These are phyloP conservation scores for Leccinum imitatum DNA, from an alignment of 768 basidiomycete species.

Conservation along the genomic window DNA sequence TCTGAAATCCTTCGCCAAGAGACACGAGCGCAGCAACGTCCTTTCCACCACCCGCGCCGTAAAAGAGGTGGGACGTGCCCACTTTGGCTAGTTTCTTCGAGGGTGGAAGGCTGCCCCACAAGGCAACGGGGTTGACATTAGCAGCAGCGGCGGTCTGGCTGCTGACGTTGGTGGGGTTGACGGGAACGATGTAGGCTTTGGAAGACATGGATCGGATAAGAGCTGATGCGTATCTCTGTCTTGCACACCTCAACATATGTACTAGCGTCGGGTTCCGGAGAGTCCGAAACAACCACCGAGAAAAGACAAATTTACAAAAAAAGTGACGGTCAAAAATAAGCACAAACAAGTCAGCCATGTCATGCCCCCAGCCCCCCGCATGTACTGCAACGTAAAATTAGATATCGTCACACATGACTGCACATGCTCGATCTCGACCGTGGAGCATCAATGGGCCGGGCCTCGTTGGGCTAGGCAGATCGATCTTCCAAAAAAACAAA, in stretches of 20 bases:
- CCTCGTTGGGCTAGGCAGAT: no score
- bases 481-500: no score
- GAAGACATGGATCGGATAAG: conserved; percentile 46
- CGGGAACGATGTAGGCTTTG: conserved; percentile 56
- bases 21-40: conserved; percentile 55
- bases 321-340: neutral
- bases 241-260: conserved; percentile 17
- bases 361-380: neutral
- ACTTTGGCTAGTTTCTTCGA: conserved; percentile 54
- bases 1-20: conserved; percentile 53
- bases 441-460: neutral
- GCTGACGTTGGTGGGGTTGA: conserved; percentile 44
- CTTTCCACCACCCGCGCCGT: conserved; percentile 44
- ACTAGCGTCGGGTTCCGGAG: conserved; percentile 29
- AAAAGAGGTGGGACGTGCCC: conserved; percentile 66
- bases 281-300: neutral
- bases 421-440: neutral
- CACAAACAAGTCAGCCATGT: neutral
- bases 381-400: no score
- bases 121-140: conserved; percentile 43
- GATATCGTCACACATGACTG: neutral
- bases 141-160: conserved; percentile 30
- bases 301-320: neutral
- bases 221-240: conserved; percentile 23
- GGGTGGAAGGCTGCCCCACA: conserved; percentile 53